These are phyloP conservation scores for Magnolia officinalis DNA, from an alignment of 164 flowering plant genomes.

Conservation along the genomic window DNA sequence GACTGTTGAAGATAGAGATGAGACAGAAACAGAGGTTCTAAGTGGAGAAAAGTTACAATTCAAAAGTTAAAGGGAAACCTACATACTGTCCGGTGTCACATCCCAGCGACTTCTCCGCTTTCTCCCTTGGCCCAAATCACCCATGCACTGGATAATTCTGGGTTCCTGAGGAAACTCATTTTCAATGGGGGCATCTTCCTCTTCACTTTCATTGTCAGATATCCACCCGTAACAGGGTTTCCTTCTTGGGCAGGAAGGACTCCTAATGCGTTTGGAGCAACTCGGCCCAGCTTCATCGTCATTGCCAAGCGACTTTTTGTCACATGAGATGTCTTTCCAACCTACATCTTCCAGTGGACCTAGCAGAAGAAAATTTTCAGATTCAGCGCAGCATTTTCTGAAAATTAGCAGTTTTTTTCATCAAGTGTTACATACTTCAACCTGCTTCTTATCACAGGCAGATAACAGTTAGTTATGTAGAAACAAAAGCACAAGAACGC, in stretches of 20 bases:
- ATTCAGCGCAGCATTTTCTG: not conserved
- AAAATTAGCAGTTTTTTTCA: not conserved
- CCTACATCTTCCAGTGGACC: conserved; percentile 1
- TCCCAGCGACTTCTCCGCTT: conserved; percentile 2
- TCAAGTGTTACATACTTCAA: not conserved
- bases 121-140: not conserved
- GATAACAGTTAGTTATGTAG: not conserved
- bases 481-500: not conserved
- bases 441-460: not conserved
- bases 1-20: not conserved
- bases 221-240: conserved; percentile 5
- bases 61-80: not conserved
- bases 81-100: not conserved
- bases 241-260: not conserved
- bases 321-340: not conserved
- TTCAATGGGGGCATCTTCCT: not conserved
- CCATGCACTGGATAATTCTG: not conserved
- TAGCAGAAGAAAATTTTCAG: not conserved
- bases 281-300: not conserved
- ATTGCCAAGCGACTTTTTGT: not conserved
- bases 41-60: not conserved
- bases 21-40: not conserved
- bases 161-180: not conserved
- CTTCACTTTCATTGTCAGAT: not conserved
- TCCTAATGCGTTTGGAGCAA: not conserved